Evolutionary conservation across 108 stramenopile species (phyloP), one percentile per base, ranked within the genome.

Genomic region (Cyclostephanos tholiformis): DNA sequence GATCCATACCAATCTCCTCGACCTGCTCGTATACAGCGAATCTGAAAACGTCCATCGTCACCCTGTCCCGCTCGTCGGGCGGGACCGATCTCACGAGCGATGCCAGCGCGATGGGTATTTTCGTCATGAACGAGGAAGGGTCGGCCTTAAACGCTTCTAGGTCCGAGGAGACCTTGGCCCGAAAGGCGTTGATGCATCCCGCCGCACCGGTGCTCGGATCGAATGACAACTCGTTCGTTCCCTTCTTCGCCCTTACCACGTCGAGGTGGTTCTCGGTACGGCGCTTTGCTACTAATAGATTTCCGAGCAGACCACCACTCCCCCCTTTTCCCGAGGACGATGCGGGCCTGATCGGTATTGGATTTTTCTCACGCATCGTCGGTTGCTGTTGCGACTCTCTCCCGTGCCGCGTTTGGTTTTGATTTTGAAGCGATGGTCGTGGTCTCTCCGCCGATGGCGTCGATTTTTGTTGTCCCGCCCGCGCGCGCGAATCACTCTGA

Each of bases 11-110:
- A 29, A 91, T 67, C 79, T 95, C 94, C 79, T 95, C 94, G 23
- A 90, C 94, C 55, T 86, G 85, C 77, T 95, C 94, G 56, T 91
- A 91, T 4, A 95, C 91, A 38, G 91, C 85, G 65, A 89, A 95
- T 74, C 91, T 88, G 26, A 95, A 67, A 4, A 91, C 85, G 69
- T 92, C 87, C 90, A 95, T 92, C 29, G 91, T 91, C 43, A 95
- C 80, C 61, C 79, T 84, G 19, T 81, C 83, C 19, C 77, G 80
- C 36, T 91, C 88, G 14, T 74, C 71, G 13, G 57, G 13, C 6
- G 77, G 72, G 0, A 79, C 77, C 13, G 16, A 10, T 32, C 46
- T 59, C 3, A 79, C 62, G 27, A 82, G 23, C 30, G 72, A 43
- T 13, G 72, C 30, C 16, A 74, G 38, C 10, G 74, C 65, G 12